Base-by-base conservation (phyloP, 192 early-diverging fungal genomes). In the Podochytrium sp. region DNA sequence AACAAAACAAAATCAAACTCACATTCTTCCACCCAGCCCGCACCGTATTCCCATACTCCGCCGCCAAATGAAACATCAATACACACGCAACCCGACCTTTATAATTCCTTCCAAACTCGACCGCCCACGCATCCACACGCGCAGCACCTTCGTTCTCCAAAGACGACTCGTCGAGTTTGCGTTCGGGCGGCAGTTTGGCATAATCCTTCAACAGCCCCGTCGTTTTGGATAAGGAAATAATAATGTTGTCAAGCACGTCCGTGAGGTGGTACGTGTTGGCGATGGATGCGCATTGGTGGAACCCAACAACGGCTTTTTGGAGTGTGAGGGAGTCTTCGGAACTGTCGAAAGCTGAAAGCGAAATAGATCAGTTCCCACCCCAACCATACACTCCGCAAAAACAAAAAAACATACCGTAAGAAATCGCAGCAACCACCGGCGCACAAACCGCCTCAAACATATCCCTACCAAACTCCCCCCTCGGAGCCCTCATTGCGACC, bases 81-180 rank as follows among this genome's bases (percentile, higher is more conserved):
- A 96, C 91, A 47, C 93, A 85, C 3, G 94, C 95, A 56, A 96
- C 81, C 80, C 98, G 96, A n/a, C 91, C 92, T 47, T 91, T 90
- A 71, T 92, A 93, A 71, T 92, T 93, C 40, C 89, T 83, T 61
- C 96, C 96, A 86, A 99, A 92, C 41, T 95, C 92, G 25, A 96
- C 87, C 0, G 91, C 85, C 47, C 85, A 87, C 2, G 73, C 79
- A 79, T 89, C 85, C 16, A 82, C 75, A 30, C 56, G 33, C 5
- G 47, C 71, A 1, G 12, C 7, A 14, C 14, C 29, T 27, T 10
- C 42, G 14, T 32, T n/a, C 6, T 38, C 20, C 10, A 23, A 18
- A 18, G 58, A 25, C 30, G 52, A 34, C 25, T n/a, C 73, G 29
- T 78, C 76, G 57, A 42, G 34, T 16, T 52, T 52, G 5, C 49